Conservation (phyloP, 2,329 filamentous ascomycete species). For the Curvularia hawaiiensis region DNA sequence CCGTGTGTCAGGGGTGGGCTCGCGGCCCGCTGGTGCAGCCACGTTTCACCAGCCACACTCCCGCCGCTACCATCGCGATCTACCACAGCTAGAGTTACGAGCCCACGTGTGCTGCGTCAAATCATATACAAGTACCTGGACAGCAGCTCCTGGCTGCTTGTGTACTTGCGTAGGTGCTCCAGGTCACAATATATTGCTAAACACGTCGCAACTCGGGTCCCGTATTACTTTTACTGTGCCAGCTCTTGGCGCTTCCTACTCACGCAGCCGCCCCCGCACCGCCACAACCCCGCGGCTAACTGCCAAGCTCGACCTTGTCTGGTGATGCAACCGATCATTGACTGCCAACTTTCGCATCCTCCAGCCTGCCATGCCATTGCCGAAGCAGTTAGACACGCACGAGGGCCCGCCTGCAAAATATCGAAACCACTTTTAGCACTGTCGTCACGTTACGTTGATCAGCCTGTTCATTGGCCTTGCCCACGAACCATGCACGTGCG, state of each 20-base stretch:
- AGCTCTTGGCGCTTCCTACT: not conserved
- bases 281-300: conserved; percentile 9
- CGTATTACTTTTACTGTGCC: not conserved
- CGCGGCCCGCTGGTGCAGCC: conserved; percentile 15
- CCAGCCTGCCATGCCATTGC: not conserved
- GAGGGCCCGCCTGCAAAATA: not conserved
- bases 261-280: conserved; percentile 7
- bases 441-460: conserved; percentile 13
- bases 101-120: not conserved
- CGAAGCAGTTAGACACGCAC: conserved; percentile 1
- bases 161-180: not conserved
- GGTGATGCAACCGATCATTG: conserved; percentile 10
- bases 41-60: conserved; percentile 5
- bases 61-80: not conserved
- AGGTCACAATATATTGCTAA: not conserved
- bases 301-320: conserved; percentile 7
- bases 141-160: not conserved
- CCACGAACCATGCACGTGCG: not conserved
- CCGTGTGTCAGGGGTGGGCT: conserved; percentile 7
- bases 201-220: not conserved
- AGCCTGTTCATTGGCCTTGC: not conserved
- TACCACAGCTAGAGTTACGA: not conserved
- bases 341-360: conserved; percentile 1
- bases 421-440: conserved; percentile 2
- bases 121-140: not conserved